These are phyloP conservation scores for Helichrysum umbraculigerum DNA, from an alignment of 129 eudicot species.

Conservation along the genomic window DNA sequence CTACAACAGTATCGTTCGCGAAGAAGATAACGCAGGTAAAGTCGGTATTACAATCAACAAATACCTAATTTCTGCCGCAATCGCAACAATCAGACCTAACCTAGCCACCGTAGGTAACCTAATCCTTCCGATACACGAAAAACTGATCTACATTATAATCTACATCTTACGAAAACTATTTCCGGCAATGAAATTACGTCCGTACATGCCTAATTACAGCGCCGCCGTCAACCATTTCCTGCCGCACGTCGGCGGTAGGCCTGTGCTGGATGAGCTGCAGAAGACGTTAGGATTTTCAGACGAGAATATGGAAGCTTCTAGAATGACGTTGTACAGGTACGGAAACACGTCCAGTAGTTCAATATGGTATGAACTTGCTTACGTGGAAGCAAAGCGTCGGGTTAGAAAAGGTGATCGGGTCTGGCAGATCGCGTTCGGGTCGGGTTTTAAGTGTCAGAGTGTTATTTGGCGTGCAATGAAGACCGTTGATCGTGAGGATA, in stretches of 20 bases:
- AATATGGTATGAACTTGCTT: conserved; percentile 39
- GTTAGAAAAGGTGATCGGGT: conserved; percentile 46
- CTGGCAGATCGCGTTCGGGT: conserved; percentile 57
- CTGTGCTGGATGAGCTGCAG: conserved; percentile 51
- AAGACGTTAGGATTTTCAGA: conserved; percentile 31
- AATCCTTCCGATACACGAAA: conserved; percentile 59
- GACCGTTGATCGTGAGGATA: conserved; percentile 34
- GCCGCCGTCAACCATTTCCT: conserved; percentile 43
- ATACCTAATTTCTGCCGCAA: conserved; percentile 46
- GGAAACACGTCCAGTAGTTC: conserved; percentile 67
- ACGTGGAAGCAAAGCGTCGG: conserved; percentile 62
- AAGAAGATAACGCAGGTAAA: conserved; percentile 45
- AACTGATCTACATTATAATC: conserved; percentile 21
- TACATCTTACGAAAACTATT: conserved; percentile 18
- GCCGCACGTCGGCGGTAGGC: conserved; percentile 60
- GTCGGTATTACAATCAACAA: conserved; percentile 41
- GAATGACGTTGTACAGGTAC: conserved; percentile 54
- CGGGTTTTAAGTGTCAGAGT: conserved; percentile 64
- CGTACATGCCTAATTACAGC: conserved; percentile 46
- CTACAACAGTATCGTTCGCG: conserved; percentile 41
- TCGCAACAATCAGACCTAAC: conserved; percentile 39
- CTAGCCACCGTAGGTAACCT: conserved; percentile 34
- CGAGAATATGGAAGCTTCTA: conserved; percentile 48
- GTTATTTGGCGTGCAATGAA: conserved; percentile 47
- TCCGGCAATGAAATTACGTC: background rate